A percentile compares a stretch with the other conserved stretches of the same genome.
These are phyloP conservation scores for Trichodelitschia bisporula DNA, from an alignment of 495 filamentous ascomycete genomes.

Conservation along the genomic window DNA sequence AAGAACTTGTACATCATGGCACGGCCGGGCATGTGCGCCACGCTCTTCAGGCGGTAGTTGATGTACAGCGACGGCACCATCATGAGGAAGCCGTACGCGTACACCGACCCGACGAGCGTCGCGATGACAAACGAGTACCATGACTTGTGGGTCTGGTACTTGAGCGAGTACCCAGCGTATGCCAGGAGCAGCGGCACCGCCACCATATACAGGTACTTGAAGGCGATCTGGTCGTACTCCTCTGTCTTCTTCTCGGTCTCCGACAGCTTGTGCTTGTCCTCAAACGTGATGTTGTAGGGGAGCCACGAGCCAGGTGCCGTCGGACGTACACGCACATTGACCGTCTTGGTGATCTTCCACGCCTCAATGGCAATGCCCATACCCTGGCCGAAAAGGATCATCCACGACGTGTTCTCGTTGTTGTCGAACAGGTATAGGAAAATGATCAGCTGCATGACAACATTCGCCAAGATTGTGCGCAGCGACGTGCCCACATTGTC, in stretches of 20 bases:
- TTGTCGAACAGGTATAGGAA: conserved; percentile 98
- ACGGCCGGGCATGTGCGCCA: conserved; percentile 89
- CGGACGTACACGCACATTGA: conserved; percentile 63
- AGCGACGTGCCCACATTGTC: conserved; percentile 91
- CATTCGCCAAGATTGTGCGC: conserved; percentile 86
- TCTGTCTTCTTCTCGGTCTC: conserved; percentile 94
- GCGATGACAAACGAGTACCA: conserved; percentile 91
- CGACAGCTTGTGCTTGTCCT: conserved; percentile 89
- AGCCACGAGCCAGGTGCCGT: conserved; percentile 35
- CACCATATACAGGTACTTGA: conserved; percentile 81
- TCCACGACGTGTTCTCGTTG: conserved; percentile 92
- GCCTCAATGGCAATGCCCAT: conserved; percentile 85
- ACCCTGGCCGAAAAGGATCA: conserved; percentile 87
- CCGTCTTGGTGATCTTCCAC: conserved; percentile 96
- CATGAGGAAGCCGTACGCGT: conserved; percentile 97
- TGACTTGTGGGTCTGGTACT: conserved; percentile 91
- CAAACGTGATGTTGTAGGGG: conserved; percentile 67
- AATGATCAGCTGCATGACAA: conserved; percentile 91
- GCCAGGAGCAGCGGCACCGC: conserved; percentile 73
- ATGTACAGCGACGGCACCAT: conserved; percentile 96
- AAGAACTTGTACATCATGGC: conserved; percentile 97
- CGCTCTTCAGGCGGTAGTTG: conserved; percentile 91
- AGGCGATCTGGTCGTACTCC: conserved; percentile 93
- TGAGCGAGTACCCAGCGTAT: conserved; percentile 70
- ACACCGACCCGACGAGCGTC: conserved; percentile 84